phyloP scores from a whole-genome alignment of 129 eudicot species.

The Flaveria ramosissima region DNA sequence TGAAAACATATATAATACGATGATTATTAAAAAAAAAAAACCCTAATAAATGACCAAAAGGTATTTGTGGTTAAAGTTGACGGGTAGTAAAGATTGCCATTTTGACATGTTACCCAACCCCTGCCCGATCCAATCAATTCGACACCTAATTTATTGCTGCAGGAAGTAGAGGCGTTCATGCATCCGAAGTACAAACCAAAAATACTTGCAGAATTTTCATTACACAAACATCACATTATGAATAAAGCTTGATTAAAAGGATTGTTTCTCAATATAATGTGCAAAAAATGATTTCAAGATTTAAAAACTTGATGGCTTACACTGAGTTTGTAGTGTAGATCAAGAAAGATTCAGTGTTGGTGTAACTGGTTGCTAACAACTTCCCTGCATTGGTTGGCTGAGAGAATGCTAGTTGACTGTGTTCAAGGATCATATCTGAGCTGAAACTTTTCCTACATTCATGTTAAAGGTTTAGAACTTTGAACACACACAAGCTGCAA shows the following conservation, averaged over 20 bases:
- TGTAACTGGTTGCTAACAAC: conserved; percentile 69
- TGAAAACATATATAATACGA: too few relatives aligned
- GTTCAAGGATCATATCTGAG: conserved; percentile 41
- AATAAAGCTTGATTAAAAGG: background rate
- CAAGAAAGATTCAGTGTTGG: conserved; percentile 57
- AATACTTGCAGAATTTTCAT: background rate
- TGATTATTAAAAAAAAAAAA: too few relatives aligned
- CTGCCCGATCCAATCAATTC: background rate
- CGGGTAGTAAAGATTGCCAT: background rate
- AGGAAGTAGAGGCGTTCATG: background rate
- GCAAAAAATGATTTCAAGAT: conserved; percentile 14
- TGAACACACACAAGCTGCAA: background rate
- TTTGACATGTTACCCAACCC: background rate
- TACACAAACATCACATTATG: background rate
- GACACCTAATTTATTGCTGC: background rate
- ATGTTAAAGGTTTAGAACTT: conserved; percentile 23
- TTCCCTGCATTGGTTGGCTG: conserved; percentile 76
- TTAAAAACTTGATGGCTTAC: conserved; percentile 15
- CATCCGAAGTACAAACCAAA: conserved; percentile 1
- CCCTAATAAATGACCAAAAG: background rate
- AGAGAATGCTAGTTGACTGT: conserved; percentile 64
- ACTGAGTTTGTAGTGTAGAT: conserved; percentile 55
- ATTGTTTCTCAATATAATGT: conserved; percentile 10
- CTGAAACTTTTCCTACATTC: conserved; percentile 70
- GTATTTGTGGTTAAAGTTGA: background rate